Base-by-base conservation (phyloP, 179 eudicot genomes). In the Dionaea muscipula region DNA sequence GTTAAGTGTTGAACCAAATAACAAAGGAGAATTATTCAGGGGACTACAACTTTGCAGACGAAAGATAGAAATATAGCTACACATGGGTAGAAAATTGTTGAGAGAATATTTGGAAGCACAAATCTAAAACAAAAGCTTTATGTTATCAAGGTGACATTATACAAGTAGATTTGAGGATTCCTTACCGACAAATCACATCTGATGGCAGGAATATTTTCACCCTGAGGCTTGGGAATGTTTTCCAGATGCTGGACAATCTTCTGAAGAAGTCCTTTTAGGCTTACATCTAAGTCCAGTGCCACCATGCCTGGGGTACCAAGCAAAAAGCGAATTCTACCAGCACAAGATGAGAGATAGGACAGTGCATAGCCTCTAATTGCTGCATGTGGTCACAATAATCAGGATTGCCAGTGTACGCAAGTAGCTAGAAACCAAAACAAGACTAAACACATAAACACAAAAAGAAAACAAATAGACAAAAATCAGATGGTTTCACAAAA, bases 251-350 rank as follows among this genome's bases (percentile, higher is more conserved):
- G 94, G 64, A 91, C 86, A 47, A 91, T 77, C 74, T 80, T 77
- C 68, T 88, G 91, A 66, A 91, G 70, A 73, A 84, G 86, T 51
- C 85, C 88, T 66, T 84, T 87, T 61, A 91, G 72, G 61, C 72
- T 77, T 22, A 79, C 53, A 75, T 91, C 98, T 24, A 91, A 57
- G 66, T 87, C 98, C 58, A 91, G 94, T 49, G 98, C 98, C 70
- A 91, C 96, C 96, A 91, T 87, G 59, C 98, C 98, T 12, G 98
- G 96, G 51, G 94, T 82, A 44, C 83, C 83, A 64, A 91, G 81
- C 80, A 91, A 65, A 77, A 82, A 91, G 16, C 86, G 81, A 61
- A 91, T 79, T 78, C 98, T 78, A 68, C 94, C 88, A 41, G 98
- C 96, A 70, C 88, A 91, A 19, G 98, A 91, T 60, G 98, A 91